Conservation (phyloP, 352 stramenopile genomes). For the Phytopythium kandeliae region DNA sequence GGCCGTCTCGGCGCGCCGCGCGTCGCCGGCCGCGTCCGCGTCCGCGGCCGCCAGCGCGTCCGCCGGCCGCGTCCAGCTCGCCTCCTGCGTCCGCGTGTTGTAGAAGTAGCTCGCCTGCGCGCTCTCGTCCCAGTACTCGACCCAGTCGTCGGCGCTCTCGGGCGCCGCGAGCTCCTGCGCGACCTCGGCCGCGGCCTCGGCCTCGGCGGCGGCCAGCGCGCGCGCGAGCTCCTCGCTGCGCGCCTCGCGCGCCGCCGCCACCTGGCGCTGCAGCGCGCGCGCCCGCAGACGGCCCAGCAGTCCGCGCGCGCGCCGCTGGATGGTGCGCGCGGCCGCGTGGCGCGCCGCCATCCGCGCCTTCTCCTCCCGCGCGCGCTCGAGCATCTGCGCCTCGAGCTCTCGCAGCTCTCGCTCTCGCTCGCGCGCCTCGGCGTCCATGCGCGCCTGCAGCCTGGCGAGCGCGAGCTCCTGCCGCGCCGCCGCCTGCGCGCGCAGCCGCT, state of each 20-base stretch:
- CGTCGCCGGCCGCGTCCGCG: no score
- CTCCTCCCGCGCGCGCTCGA: conserved; percentile 61
- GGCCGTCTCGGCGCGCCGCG: no score
- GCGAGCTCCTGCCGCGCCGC: conserved; percentile 67
- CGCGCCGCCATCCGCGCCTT: conserved; percentile 50
- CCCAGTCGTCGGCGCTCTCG: conserved; percentile 53
- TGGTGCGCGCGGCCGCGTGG: conserved; percentile 43
- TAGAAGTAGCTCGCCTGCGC: conserved; percentile 87
- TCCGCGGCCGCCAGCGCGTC: no score
- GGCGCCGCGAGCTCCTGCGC: conserved; percentile 24
- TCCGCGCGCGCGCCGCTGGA: conserved; percentile 49
- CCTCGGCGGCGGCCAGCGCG: conserved; percentile 50
- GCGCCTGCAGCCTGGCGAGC: conserved; percentile 47
- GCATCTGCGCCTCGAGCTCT: conserved; percentile 64
- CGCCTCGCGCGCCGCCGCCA: conserved; percentile 59
- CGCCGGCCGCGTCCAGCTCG: conserved; percentile 72
- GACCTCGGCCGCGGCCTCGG: no score
- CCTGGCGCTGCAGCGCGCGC: conserved; percentile 48
- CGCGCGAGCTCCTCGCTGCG: conserved; percentile 50
- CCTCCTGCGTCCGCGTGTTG: conserved; percentile 85
- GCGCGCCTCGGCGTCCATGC: conserved; percentile 71
- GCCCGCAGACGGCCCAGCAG: conserved; percentile 54
- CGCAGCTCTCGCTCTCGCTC: conserved; percentile 64
- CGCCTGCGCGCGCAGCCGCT: conserved; percentile 44
- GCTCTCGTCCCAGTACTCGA: conserved; percentile 90